Percentiles rank a stretch among this genome's conserved stretches.
phyloP scores from a whole-genome alignment of 768 basidiomycete genomes.

The Heimioporus sp. region DNA sequence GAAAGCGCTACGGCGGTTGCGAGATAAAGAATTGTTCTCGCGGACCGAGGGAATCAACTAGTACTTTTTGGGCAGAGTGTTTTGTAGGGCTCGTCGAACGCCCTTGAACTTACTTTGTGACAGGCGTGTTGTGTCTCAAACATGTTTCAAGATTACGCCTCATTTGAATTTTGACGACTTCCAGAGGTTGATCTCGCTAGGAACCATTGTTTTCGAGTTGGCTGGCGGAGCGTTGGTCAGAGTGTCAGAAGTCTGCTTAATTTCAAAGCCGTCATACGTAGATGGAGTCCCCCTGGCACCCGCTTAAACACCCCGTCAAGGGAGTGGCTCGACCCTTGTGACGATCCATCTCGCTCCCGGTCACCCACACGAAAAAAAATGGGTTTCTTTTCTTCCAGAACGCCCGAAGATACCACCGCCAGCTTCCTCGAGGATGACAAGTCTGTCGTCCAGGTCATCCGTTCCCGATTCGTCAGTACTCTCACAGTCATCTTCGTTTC shows the following conservation, averaged over 20 bases:
- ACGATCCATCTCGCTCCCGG: slow-evolving; percentile 2
- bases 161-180: neutral
- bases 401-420: slow-evolving; percentile 9
- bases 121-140: no score
- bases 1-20: no score
- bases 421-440: slow-evolving; percentile 32
- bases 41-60: no score
- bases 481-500: slow-evolving; percentile 14
- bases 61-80: no score
- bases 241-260: slow-evolving; percentile 27
- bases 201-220: no score
- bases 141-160: no score
- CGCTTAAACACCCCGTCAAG: slow-evolving; percentile 4
- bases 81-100: no score
- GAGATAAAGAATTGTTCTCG: no score
- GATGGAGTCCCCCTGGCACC: slow-evolving; percentile 24
- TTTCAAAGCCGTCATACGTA: slow-evolving; percentile 4
- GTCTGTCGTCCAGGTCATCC: slow-evolving; percentile 55
- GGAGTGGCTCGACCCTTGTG: slow-evolving; percentile 6
- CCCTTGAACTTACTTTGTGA: no score
- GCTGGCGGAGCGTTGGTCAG: slow-evolving; percentile 1
- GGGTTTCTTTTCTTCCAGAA: slow-evolving; percentile 33
- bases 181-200: no score
- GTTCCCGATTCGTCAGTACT: slow-evolving; percentile 57
- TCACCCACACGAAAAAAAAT: slow-evolving; percentile 13